Base-by-base conservation (phyloP, 1,139 yeast genomes). In the Hansenula sp. region DNA sequence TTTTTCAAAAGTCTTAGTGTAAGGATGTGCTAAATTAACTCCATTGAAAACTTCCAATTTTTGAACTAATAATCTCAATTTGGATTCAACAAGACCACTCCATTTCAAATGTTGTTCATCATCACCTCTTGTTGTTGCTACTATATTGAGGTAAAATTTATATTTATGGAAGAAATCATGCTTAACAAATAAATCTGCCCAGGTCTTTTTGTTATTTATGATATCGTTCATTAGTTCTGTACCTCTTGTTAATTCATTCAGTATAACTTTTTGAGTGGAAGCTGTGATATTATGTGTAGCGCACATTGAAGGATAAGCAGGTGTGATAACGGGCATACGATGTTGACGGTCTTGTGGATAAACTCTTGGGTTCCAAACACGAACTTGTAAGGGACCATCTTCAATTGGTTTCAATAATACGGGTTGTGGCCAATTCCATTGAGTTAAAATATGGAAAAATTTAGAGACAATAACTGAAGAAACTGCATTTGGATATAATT, bases 401-500 rank as follows among this genome's bases (percentile, higher is more conserved):
- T 94, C 99, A 48, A 93, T 93, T 10, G 80, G 93, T 58, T 90
- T 91, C 44, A 93, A 71, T 39, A 93, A 70, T 1, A 93, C 98
- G 0, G 99, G 99, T 62, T 93, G 97, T 1, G 99, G 99, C 99
- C 99, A 93, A 55, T 79, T 83, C 99, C 99, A 93, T 61, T 88
- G 79, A 1, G 90, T 67, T 53, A 88, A 77, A 48, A 94, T 90
- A 51, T 82, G 77, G 67, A 93, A 94, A 61, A 93, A 93, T 60
- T 90, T 88, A 47, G 86, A 83, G 13, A 93, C 84, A 44, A 93
- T 84, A 1, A 88, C 90, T 0, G 98, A 91, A 51, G 96, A 84
- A 10, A 90, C 95, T 0, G 98, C 96, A 65, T 91, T 91, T 2
- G 99, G 99, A 60, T 91, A 94, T 37, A 93, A 67, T 61, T 93